Evolutionary conservation across 306 rosid species (phyloP).

Genomic region (Gillenia trifoliata): DNA sequence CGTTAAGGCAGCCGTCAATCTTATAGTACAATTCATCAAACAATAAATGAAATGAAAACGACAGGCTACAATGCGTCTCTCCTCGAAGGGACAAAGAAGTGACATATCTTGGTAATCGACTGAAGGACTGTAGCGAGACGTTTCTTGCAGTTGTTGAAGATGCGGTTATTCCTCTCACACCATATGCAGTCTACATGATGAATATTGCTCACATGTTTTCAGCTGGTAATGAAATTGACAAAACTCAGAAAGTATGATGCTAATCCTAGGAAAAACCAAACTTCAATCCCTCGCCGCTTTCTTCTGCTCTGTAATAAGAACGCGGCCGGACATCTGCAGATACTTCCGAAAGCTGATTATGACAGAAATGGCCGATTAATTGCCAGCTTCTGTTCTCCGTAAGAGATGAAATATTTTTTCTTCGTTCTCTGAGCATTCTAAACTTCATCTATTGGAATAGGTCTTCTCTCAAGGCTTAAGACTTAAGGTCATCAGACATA

Average conservation of each 20-base stretch:
- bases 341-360: neutral
- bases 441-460: neutral
- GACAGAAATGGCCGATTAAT: neutral
- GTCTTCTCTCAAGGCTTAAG: constrained; percentile 30
- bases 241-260: neutral
- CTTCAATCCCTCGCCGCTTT: neutral
- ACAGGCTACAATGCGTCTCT: no score
- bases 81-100: no score
- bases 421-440: neutral
- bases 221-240: neutral
- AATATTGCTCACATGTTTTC: neutral
- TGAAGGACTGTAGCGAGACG: no score
- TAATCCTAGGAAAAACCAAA: neutral
- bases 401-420: neutral
- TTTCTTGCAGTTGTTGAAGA: no score
- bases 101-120: no score
- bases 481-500: constrained; percentile 57
- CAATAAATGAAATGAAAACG: no score
- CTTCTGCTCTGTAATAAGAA: neutral
- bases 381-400: neutral
- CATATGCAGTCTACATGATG: no score
- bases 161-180: no score
- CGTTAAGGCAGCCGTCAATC: no score
- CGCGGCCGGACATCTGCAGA: neutral
- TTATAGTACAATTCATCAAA: no score